A percentile compares a stretch with the other conserved stretches of the same genome.
Conservation (phyloP, 768 basidiomycete species). For the Tulasnella sp. region DNA sequence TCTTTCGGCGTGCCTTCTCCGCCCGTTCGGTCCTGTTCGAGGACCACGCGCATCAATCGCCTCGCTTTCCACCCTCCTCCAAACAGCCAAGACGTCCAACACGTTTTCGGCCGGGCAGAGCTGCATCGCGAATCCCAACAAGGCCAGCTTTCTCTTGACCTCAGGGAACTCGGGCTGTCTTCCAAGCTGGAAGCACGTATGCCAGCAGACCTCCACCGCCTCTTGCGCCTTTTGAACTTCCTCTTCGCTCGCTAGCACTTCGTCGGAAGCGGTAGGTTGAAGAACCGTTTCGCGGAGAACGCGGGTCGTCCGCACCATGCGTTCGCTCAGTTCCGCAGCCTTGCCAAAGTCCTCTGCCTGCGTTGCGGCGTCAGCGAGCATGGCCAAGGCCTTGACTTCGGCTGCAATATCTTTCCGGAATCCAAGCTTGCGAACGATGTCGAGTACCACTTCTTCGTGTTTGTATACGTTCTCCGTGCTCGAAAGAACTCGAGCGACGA, state of each 20-base stretch:
- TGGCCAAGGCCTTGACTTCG: conserved; percentile 73
- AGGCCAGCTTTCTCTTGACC: conserved; percentile 51
- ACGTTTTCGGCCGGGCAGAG: conserved; percentile 78
- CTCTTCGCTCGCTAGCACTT: background rate
- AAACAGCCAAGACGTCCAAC: conserved; percentile 65
- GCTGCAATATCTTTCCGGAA: conserved; percentile 62
- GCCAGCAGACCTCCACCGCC: conserved; percentile 81
- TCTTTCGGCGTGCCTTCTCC: conserved; percentile 4
- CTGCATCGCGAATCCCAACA: conserved; percentile 76
- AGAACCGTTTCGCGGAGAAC: conserved; percentile 4
- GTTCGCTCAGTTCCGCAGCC: conserved; percentile 62
- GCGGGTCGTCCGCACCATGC: conserved; percentile 40
- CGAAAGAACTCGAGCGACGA: conserved; percentile 80
- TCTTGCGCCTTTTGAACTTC: conserved; percentile 31
- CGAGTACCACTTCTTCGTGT: conserved; percentile 85
- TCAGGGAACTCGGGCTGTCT: conserved; percentile 71
- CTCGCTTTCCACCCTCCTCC: conserved; percentile 67
- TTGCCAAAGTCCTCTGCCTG: conserved; percentile 69
- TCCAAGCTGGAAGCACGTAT: conserved; percentile 80
- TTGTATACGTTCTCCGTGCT: conserved; percentile 82
- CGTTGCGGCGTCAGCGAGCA: conserved; percentile 84
- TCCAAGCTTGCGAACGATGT: conserved; percentile 83
- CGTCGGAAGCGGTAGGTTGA: conserved; percentile 1
- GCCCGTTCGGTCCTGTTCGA: conserved; percentile 6
- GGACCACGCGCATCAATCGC: conserved; percentile 33